These are phyloP conservation scores for Fusarium sp. DNA, from an alignment of 2,329 filamentous ascomycete genomes.

Conservation along the genomic window DNA sequence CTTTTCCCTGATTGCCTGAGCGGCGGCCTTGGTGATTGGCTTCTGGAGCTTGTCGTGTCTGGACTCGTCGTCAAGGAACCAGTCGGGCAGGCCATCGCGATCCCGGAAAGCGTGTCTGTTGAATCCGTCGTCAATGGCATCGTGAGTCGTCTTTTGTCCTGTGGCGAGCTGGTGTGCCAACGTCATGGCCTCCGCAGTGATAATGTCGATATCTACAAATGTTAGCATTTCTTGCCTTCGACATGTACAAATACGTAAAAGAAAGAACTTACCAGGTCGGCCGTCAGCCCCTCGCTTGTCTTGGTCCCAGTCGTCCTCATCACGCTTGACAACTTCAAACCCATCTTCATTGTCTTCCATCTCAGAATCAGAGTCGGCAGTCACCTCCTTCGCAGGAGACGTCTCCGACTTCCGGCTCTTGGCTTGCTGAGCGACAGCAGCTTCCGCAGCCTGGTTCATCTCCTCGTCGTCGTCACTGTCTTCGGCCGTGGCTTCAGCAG, in stretches of 20 bases:
- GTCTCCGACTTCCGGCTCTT: conserved; percentile 46
- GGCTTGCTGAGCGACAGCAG: conserved; percentile 46
- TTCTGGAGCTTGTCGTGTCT: conserved; percentile 87
- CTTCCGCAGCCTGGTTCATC: conserved; percentile 52
- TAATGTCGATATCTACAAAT: conserved; percentile 87
- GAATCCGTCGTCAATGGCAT: conserved; percentile 92
- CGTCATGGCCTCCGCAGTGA: conserved; percentile 99
- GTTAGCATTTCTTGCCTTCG: conserved; percentile 15
- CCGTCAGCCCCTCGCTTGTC: conserved; percentile 76
- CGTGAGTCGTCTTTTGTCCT: conserved; percentile 83
- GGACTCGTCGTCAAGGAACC: conserved; percentile 95
- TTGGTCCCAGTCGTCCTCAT: conserved; percentile 76
- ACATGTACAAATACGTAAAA: background rate
- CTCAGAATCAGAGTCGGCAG: conserved; percentile 52
- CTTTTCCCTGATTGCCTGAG: conserved; percentile 95
- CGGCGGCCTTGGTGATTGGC: conserved; percentile 93
- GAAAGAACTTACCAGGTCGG: conserved; percentile 66
- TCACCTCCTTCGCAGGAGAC: conserved; percentile 27
- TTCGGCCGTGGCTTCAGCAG: conserved; percentile 43
- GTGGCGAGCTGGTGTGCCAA: conserved; percentile 93
- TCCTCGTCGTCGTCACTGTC: conserved; percentile 51
- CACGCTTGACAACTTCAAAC: conserved; percentile 75
- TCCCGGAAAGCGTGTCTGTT: conserved; percentile 95
- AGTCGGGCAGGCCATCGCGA: conserved; percentile 91
- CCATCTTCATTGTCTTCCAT: conserved; percentile 61